Evolutionary conservation across 1,284 basidiomycete genomes (phyloP), one percentile per base, ranked within the genome.

Genomic region (Agroathelia rolfsii): DNA sequence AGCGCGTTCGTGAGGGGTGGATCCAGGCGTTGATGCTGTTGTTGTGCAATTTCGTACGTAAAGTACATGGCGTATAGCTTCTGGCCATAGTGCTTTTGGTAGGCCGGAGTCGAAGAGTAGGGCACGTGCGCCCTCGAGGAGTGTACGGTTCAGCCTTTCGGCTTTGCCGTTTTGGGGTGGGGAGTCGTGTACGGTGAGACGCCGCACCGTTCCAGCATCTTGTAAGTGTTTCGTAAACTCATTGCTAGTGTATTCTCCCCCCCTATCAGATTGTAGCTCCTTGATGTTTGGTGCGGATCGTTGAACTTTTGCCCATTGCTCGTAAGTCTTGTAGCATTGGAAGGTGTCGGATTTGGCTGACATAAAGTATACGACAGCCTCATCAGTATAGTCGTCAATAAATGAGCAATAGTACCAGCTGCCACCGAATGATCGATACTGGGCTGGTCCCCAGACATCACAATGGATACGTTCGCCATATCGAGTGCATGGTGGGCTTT

Each of bases 371-470:
- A 58, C n/a, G n/a, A n/a, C n/a, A n/a, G n/a, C n/a, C n/a, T n/a
- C n/a, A n/a, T n/a, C n/a, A n/a, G 50, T 51, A 3, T 43, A 15
- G 28, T 61, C 53, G 24, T 62, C 50, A 0, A 41, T 53, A 33
- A 56, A 61, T 0, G 45, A 50, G 12, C 54, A 39, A 29, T 54
- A 59, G 28, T 61, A 61, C 0, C 16, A 1, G 6, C 40, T 36
- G 3, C 45, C 44, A 2, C 43, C 37, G 0, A 43, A 41, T 0
- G 52, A 43, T n/a, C 29, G 25, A 3, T 52, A 37, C 4, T 44
- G 48, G 0, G 51, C 44, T 3, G 52, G 57, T 25, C 57, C 58
- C 53, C 58, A 62, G 0, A 62, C 10, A 25, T 63, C 50, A 2
- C 39, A 38, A 16, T 52, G 51, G 3, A 55, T 35, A 13, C 47